Percentiles rank a stretch among this genome's conserved stretches.
Evolutionary conservation across 148 eudicot species (phyloP).

Genomic region (Spergularia marina): DNA sequence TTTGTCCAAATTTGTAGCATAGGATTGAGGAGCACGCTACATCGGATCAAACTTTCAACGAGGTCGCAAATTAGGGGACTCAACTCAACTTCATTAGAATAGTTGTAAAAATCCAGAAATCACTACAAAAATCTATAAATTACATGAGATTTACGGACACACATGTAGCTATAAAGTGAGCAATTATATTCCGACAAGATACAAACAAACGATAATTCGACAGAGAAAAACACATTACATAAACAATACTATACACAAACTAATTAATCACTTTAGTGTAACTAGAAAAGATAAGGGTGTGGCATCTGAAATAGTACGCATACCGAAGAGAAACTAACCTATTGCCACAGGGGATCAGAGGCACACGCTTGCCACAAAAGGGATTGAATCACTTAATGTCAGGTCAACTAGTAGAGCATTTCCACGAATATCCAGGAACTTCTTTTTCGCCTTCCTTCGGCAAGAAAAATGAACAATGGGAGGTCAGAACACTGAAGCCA

Average conservation of each 20-base stretch:
- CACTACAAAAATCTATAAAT: too few relatives aligned
- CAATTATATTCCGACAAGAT: too few relatives aligned
- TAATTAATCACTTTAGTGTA: neutral
- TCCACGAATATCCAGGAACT: neutral
- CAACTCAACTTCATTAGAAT: too few relatives aligned
- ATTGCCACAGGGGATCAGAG: neutral
- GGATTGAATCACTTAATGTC: neutral
- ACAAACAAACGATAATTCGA: too few relatives aligned
- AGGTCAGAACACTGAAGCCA: neutral
- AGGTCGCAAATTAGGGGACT: too few relatives aligned
- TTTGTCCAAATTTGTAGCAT: too few relatives aligned
- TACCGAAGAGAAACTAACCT: slow-evolving; percentile 4
- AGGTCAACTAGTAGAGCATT: neutral
- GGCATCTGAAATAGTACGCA: neutral
- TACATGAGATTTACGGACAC: too few relatives aligned
- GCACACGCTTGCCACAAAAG: slow-evolving; percentile 5
- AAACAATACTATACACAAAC: neutral
- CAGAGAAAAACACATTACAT: neutral
- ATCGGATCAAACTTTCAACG: too few relatives aligned
- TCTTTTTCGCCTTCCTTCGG: neutral
- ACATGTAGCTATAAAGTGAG: too few relatives aligned
- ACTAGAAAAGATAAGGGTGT: neutral
- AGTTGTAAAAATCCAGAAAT: too few relatives aligned
- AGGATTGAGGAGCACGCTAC: too few relatives aligned
- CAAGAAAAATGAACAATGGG: neutral